phyloP scores from a whole-genome alignment of 2,329 filamentous ascomycete species.

The Chalaropsis thielavioides region DNA sequence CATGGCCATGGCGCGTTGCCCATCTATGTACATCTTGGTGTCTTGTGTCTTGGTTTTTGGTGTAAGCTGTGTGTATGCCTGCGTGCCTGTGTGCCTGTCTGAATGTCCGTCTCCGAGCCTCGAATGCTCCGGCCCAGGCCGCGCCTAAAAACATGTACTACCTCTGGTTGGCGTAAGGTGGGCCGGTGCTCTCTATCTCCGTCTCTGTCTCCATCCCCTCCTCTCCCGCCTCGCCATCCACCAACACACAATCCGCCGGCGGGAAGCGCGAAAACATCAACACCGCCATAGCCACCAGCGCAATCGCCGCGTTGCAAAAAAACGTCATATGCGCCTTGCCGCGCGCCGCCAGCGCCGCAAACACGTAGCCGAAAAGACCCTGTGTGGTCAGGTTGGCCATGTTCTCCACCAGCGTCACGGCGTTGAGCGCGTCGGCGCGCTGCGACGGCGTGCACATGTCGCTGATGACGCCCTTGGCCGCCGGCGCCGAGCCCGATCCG shows the following conservation, averaged over 20 bases:
- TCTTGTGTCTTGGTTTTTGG: background rate
- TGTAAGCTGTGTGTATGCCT: background rate
- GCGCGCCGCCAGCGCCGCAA: constrained; percentile 45
- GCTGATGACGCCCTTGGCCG: constrained; percentile 59
- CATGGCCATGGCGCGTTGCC: background rate
- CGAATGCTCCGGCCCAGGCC: too few species aligned
- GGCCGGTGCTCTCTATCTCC: constrained; percentile 16
- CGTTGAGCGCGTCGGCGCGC: constrained; percentile 51
- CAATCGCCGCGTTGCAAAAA: constrained; percentile 43
- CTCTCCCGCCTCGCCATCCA: constrained; percentile 9
- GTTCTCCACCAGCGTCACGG: constrained; percentile 56
- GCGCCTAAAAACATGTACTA: background rate
- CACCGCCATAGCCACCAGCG: constrained; percentile 10
- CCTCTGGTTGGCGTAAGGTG: background rate
- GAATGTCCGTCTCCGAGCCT: too few species aligned
- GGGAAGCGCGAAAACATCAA: constrained; percentile 14
- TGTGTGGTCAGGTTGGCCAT: constrained; percentile 49
- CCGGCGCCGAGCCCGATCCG: constrained; percentile 52
- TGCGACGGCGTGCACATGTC: constrained; percentile 51
- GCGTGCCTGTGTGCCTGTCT: background rate
- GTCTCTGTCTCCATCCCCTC: constrained; percentile 17
- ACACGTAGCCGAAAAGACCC: constrained; percentile 52
- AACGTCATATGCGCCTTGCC: constrained; percentile 50
- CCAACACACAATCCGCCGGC: constrained; percentile 10
- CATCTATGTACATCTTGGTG: background rate